phyloP scores from a whole-genome alignment of 352 stramenopile genomes.

The Pythium myriotylum region DNA sequence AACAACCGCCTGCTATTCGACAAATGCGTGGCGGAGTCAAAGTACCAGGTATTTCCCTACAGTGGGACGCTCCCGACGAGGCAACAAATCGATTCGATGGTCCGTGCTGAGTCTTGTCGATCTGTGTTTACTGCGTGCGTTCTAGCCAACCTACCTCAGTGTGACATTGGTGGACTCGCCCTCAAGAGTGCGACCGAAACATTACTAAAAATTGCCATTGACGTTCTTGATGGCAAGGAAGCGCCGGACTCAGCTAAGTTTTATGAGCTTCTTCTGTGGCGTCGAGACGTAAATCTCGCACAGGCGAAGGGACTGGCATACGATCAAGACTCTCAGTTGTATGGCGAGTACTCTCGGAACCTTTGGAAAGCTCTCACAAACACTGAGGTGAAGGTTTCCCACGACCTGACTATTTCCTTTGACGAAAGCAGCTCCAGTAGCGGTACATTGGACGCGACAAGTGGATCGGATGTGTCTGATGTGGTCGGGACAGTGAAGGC shows the following conservation, averaged over 20 bases:
- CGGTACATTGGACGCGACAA: conserved; percentile 22
- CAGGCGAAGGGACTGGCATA: conserved; percentile 41
- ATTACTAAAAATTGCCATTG: conserved; percentile 63
- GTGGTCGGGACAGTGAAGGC: conserved; percentile 32
- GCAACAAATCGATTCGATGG: conserved; percentile 56
- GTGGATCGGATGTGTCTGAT: conserved; percentile 15
- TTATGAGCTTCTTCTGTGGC: conserved; percentile 53
- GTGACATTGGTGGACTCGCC: conserved; percentile 50
- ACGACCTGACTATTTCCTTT: conserved; percentile 54
- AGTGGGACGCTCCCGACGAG: conserved; percentile 45
- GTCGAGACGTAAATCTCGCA: conserved; percentile 54
- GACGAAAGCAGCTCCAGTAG: conserved; percentile 9
- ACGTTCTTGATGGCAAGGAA: conserved; percentile 37
- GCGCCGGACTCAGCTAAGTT: conserved; percentile 46
- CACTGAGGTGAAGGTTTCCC: conserved; percentile 39
- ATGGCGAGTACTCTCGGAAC: conserved; percentile 41
- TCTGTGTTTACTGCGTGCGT: conserved; percentile 62
- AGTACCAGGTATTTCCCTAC: conserved; percentile 73
- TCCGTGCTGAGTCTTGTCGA: conserved; percentile 45
- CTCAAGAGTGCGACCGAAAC: conserved; percentile 55
- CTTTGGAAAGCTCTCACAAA: conserved; percentile 32
- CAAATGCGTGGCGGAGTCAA: conserved; percentile 47
- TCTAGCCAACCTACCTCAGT: conserved; percentile 48
- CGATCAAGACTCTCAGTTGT: conserved; percentile 51
- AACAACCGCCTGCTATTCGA: conserved; percentile 62